phyloP scores from a whole-genome alignment of 352 stramenopile genomes.

The Globisporangium ultimum region DNA sequence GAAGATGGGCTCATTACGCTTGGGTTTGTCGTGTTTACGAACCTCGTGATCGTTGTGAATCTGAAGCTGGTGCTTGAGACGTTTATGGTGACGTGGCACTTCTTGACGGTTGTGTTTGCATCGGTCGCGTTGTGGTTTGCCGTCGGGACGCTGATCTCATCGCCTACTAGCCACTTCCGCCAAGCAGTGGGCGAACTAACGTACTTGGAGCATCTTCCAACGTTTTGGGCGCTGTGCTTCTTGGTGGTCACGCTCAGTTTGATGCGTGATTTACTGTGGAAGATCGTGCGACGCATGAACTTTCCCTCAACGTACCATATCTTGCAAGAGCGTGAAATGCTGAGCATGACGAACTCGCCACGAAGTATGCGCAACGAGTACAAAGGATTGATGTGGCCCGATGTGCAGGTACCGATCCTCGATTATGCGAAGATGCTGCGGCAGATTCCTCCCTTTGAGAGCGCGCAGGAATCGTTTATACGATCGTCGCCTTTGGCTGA shows the following conservation, averaged over 20 bases:
- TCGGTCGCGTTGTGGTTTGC: constrained; percentile 68
- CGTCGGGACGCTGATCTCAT: constrained; percentile 56
- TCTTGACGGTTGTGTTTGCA: constrained; percentile 45
- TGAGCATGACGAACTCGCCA: constrained; percentile 58
- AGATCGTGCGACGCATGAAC: constrained; percentile 58
- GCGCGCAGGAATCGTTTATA: constrained; percentile 49
- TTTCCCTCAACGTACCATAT: constrained; percentile 77
- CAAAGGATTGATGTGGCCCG: constrained; percentile 26
- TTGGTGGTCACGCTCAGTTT: constrained; percentile 62
- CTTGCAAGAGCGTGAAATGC: constrained; percentile 67
- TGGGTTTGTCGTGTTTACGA: constrained; percentile 80
- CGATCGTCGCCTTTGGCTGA: constrained; percentile 59
- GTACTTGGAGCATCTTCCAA: constrained; percentile 51
- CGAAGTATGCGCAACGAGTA: constrained; percentile 45
- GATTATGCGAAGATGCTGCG: constrained; percentile 50
- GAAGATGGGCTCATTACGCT: constrained; percentile 58
- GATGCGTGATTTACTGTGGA: constrained; percentile 71
- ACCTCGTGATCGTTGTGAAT: constrained; percentile 75
- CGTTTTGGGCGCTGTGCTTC: constrained; percentile 58
- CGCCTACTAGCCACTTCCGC: constrained; percentile 40
- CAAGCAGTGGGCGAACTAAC: constrained; percentile 69
- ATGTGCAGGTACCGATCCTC: constrained; percentile 39
- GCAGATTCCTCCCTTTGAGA: constrained; percentile 43
- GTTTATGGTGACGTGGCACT: constrained; percentile 72
- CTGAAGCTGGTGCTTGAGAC: constrained; percentile 73